These are phyloP conservation scores for Cercophora sp. DNA, from an alignment of 495 filamentous ascomycete genomes.

Conservation along the genomic window DNA sequence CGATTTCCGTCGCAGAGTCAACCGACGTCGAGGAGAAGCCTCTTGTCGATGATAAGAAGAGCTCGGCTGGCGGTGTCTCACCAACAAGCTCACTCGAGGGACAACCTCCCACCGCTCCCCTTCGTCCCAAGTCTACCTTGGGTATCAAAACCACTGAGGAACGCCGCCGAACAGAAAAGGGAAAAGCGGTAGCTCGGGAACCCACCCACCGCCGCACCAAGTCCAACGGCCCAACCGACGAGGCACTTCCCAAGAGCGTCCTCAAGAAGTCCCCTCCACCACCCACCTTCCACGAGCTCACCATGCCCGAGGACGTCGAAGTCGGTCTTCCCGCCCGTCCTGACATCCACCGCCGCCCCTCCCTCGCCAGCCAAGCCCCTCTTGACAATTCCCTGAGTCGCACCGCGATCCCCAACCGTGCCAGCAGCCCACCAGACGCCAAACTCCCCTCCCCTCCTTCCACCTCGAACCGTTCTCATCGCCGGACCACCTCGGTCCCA, in stretches of 20 bases:
- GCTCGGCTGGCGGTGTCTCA: not conserved
- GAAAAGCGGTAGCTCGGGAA: not conserved
- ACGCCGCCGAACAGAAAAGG: not conserved
- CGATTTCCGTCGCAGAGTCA: not conserved
- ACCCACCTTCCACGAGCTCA: not conserved
- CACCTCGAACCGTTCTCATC: not conserved
- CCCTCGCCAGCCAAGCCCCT: not conserved
- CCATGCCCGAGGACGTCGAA: not conserved
- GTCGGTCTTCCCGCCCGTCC: not conserved
- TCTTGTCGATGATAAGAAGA: not conserved
- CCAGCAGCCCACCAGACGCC: not conserved
- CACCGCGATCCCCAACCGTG: not conserved
- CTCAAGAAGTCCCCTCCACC: not conserved
- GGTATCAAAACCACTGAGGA: too few species aligned
- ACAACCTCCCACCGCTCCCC: not conserved
- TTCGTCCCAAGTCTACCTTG: too few species aligned
- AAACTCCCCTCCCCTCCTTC: not conserved
- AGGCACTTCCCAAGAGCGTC: not conserved
- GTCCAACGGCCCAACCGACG: not conserved
- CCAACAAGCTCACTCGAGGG: not conserved
- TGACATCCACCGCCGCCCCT: not conserved
- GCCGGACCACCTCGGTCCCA: not conserved
- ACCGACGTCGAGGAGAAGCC: not conserved
- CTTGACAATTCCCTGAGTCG: not conserved
- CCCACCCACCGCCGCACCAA: not conserved